phyloP scores from a whole-genome alignment of 2,329 filamentous ascomycete genomes.

The Fusarium robinianum region DNA sequence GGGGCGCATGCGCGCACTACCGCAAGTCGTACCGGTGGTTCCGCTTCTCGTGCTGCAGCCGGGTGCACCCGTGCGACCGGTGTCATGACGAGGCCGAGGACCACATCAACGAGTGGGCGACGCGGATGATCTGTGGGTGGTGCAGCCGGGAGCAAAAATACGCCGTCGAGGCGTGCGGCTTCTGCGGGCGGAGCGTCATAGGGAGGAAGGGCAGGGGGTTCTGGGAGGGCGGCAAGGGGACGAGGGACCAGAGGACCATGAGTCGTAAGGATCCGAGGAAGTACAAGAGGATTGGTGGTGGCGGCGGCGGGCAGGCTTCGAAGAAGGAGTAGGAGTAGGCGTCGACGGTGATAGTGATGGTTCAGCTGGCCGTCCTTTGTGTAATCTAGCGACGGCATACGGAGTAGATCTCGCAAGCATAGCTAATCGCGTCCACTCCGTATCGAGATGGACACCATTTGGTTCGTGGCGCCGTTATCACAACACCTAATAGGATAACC shows the following conservation, averaged over 20 bases:
- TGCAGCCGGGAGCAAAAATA: constrained; percentile 83
- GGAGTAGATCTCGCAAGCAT: too few relatives aligned
- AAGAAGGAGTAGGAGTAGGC: constrained; percentile 24
- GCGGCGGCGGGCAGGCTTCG: constrained; percentile 13
- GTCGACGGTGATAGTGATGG: constrained; percentile 2
- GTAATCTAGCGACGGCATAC: too few relatives aligned
- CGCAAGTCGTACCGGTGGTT: constrained; percentile 66
- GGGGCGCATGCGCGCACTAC: constrained; percentile 63
- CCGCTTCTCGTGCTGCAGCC: constrained; percentile 64
- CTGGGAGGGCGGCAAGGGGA: constrained; percentile 87
- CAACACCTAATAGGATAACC: too few relatives aligned
- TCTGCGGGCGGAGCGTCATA: constrained; percentile 73
- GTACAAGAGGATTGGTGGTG: constrained; percentile 64
- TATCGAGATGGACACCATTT: too few relatives aligned
- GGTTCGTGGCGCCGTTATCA: too few relatives aligned
- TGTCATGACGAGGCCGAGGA: constrained; percentile 76
- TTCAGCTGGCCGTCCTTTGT: too few relatives aligned
- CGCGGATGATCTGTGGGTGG: constrained; percentile 80
- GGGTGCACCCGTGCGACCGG: constrained; percentile 66
- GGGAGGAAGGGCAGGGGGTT: constrained; percentile 70
- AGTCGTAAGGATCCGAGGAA: constrained; percentile 77
- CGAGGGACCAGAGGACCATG: constrained; percentile 72
- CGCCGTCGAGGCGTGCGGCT: constrained; percentile 72
- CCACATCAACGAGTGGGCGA: constrained; percentile 80
- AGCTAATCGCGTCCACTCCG: too few relatives aligned